Evolutionary conservation across 805 yeast species (phyloP), one percentile per base, ranked within the genome.

Genomic region (Teunomyces pallodes): DNA sequence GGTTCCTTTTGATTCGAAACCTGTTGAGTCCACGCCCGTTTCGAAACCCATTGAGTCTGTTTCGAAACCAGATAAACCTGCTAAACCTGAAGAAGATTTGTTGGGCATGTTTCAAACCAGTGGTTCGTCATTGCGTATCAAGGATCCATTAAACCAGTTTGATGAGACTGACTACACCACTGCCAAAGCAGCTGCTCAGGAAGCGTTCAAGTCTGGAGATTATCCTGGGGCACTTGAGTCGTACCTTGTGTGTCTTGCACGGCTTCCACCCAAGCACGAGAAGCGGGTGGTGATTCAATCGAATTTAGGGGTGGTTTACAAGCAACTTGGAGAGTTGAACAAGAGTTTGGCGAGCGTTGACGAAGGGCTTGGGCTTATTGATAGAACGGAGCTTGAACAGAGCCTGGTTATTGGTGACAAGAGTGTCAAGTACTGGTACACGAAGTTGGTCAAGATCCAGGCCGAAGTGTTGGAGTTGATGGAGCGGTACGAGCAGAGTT

Each of bases 381-480:
- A 56, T 8, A 56, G 59, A 43, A 66, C 70, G 2, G 63, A 62
- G 14, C 51, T 69, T 1, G 46, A 50, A 35, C 13, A 55, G 2
- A 49, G 47, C 1, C 67, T 68, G 48, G 69, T 71, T 0, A 66
- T 72, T 3, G 70, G 64, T 6, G 83, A 78, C 5, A 83, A 84
- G 57, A 58, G 75, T 1, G 75, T 86, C 51, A 82, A 79, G 59
- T 83, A 81, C 13, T 82, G 94, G 65, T 89, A 90, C 86, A 65
- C 79, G 20, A 91, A 90, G 64, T 72, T 92, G 13, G 64, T 82
- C 43, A 67, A 79, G 2, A 81, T 86, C 51, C 80, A 81, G 53
- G 97, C 97, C 0, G 97, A 94, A 60, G 84, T 92, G 2, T 74
- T 83, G 36, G 99, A 94, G 66, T 82, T 82, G 64, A 59, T 83